Evolutionary conservation across 2,329 filamentous ascomycete species (phyloP).

Genomic region (Stagonosporopsis rhizophila): DNA sequence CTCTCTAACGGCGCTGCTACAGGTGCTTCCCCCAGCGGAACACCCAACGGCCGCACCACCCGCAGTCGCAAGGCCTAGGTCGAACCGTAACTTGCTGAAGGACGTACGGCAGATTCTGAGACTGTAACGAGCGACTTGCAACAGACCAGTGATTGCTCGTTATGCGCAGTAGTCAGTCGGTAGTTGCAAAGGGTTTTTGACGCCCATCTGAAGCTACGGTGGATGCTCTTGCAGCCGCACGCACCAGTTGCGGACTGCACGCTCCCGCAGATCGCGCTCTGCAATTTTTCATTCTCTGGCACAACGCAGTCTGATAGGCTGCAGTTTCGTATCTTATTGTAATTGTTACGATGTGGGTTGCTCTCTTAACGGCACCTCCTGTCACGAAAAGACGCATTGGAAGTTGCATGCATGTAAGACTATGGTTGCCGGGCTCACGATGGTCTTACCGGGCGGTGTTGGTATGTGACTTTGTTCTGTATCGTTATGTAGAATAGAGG

Average conservation of each 20-base stretch:
- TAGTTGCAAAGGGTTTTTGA: not conserved
- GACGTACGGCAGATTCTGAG: not conserved
- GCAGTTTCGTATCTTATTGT: conserved; percentile 20
- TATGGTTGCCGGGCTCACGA: conserved; percentile 14
- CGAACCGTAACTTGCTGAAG: not conserved
- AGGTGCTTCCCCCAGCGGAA: conserved; percentile 54
- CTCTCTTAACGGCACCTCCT: conserved; percentile 17
- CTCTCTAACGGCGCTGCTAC: conserved; percentile 49
- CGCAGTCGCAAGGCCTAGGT: conserved; percentile 74
- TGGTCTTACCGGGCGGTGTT: conserved; percentile 13
- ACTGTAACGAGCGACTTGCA: not conserved
- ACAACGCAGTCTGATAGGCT: conserved; percentile 15
- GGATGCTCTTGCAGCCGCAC: not conserved
- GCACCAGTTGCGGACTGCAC: not conserved
- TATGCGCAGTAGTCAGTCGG: not conserved
- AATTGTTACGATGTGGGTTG: conserved; percentile 22
- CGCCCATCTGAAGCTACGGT: not conserved
- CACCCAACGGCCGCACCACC: conserved; percentile 65
- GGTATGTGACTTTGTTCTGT: conserved; percentile 5
- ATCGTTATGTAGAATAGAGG: conserved; percentile 7
- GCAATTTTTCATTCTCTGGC: conserved; percentile 15
- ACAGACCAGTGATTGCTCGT: not conserved
- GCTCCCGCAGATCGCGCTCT: not conserved
- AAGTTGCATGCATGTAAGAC: conserved; percentile 19
- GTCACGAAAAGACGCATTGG: conserved; percentile 20